These are phyloP conservation scores for Prunus yedoensis DNA, from an alignment of 331 rosid species.

Conservation along the genomic window DNA sequence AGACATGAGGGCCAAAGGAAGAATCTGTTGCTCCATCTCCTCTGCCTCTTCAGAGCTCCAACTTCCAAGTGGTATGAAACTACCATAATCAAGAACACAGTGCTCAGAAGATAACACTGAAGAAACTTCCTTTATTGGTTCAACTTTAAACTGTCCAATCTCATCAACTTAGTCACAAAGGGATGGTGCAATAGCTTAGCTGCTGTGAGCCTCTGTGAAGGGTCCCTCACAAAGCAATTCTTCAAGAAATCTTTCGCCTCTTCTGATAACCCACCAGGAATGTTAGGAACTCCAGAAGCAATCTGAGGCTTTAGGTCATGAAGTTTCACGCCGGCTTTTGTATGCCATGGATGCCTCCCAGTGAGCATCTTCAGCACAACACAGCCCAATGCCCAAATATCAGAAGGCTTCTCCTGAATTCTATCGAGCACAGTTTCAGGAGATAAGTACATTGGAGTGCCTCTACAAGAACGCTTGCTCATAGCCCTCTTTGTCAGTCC, in stretches of 20 bases:
- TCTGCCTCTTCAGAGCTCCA: too few species aligned
- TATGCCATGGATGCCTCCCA: conserved; percentile 28
- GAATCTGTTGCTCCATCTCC: too few species aligned
- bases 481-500: conserved; percentile 31
- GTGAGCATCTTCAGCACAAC: conserved; percentile 33
- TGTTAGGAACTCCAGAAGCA: not conserved
- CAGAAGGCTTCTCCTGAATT: conserved; percentile 30
- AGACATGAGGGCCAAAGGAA: too few species aligned
- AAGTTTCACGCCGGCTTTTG: too few species aligned
- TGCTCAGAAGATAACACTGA: too few species aligned
- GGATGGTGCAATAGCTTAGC: conserved; percentile 35
- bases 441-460: conserved; percentile 31
- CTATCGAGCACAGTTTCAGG: conserved; percentile 18
- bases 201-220: conserved; percentile 34
- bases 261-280: conserved; percentile 4
- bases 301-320: not conserved
- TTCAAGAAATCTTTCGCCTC: conserved; percentile 31
- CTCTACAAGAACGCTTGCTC: conserved; percentile 13
- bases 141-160: not conserved
- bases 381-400: conserved; percentile 48
- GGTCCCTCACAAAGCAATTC: conserved; percentile 23
- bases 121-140: too few species aligned
- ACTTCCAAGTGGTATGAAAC: too few species aligned
- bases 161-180: not conserved
- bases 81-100: too few species aligned